A percentile compares a stretch with the other conserved stretches of the same genome.
Evolutionary conservation across 495 filamentous ascomycete genomes (phyloP).

Genomic region (Aspergillus incahuasiensis): DNA sequence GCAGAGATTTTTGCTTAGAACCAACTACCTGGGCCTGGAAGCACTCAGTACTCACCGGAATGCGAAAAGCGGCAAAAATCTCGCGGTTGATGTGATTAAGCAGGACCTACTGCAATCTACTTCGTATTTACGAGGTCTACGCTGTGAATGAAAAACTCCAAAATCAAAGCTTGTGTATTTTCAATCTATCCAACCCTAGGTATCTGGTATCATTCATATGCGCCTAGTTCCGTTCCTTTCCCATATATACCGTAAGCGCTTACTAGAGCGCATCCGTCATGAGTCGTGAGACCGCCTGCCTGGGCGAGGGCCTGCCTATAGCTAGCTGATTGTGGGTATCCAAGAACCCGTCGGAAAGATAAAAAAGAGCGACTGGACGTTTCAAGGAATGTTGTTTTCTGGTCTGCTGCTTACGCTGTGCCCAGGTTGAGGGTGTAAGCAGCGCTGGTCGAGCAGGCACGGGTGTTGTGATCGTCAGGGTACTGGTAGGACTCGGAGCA

Average conservation of each 20-base stretch:
- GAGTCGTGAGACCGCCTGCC: constrained; percentile 7
- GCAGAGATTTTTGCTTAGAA: no score
- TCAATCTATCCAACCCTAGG: neutral
- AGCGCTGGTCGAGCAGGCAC: constrained; percentile 22
- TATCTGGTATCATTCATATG: constrained; percentile 1
- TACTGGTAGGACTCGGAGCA: constrained; percentile 31
- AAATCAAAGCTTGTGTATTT: no score
- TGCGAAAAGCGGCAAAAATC: no score
- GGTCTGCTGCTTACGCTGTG: constrained; percentile 3
- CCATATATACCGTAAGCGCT: constrained; percentile 3
- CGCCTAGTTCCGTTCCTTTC: neutral
- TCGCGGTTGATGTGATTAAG: no score
- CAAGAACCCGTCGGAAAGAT: neutral
- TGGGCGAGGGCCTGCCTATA: constrained; percentile 6
- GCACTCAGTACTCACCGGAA: no score
- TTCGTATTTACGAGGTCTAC: no score
- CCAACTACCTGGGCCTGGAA: no score
- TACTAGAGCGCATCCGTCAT: neutral
- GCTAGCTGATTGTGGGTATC: neutral
- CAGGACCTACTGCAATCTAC: no score
- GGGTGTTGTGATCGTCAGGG: constrained; percentile 31
- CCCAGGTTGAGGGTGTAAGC: constrained; percentile 29
- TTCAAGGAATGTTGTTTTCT: neutral
- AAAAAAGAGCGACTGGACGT: constrained; percentile 7
- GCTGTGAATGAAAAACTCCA: no score